phyloP scores from a whole-genome alignment of 306 rosid genomes.

The Gastrolobium bilobum region DNA sequence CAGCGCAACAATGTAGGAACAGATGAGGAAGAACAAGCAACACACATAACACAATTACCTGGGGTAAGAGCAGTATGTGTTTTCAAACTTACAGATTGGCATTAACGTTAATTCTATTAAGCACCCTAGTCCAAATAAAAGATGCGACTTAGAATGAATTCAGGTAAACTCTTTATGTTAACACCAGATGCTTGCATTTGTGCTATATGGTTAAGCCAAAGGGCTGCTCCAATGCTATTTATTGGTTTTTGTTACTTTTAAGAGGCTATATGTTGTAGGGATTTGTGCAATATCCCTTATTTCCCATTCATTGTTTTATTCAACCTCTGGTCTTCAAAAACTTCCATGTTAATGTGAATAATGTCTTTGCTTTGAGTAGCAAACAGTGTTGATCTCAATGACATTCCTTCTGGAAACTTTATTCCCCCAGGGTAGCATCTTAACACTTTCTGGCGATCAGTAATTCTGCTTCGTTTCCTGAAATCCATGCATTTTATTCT shows the following conservation, averaged over 20 bases:
- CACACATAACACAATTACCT: not conserved
- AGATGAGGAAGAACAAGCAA: not conserved
- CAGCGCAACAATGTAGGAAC: not conserved
- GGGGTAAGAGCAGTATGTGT: not conserved
- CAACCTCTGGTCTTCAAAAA: slow-evolving; percentile 1
- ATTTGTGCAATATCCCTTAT: slow-evolving; percentile 15
- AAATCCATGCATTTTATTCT: no score
- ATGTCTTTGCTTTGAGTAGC: slow-evolving; percentile 2
- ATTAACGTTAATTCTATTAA: not conserved
- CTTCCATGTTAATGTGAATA: not conserved
- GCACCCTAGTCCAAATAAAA: slow-evolving; percentile 9
- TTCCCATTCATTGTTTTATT: not conserved
- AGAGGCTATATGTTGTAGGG: slow-evolving; percentile 19
- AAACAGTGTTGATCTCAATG: not conserved
- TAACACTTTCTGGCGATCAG: not conserved
- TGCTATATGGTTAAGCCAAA: slow-evolving; percentile 3
- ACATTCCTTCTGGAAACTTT: not conserved
- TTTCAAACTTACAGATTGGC: not conserved
- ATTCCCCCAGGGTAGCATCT: not conserved
- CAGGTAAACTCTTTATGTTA: not conserved
- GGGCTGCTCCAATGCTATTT: not conserved
- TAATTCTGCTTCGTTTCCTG: not conserved
- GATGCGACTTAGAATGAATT: not conserved
- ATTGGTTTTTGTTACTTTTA: not conserved
- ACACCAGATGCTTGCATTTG: not conserved